Evolutionary conservation across 2,329 filamentous ascomycete species (phyloP).

Genomic region (Zopfia rhizophila): DNA sequence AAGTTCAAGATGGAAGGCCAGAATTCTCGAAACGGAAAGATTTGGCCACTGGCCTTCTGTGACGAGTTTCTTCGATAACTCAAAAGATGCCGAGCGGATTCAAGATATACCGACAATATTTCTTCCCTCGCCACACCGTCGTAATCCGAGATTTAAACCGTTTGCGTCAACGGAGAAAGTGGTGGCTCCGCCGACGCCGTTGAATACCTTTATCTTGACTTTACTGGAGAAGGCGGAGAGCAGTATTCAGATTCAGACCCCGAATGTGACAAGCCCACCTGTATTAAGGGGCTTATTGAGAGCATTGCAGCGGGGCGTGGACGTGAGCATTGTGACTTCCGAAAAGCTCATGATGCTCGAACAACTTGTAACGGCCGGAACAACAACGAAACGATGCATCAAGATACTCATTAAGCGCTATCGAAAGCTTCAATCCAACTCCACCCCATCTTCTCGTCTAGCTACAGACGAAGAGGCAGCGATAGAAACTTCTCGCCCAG

Average conservation of each 20-base stretch:
- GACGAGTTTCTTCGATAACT: background rate
- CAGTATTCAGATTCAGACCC: conserved; percentile 76
- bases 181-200: conserved; percentile 72
- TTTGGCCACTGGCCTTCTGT: conserved; percentile 1
- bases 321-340: conserved; percentile 75
- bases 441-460: conserved; percentile 8
- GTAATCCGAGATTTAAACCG: conserved; percentile 71
- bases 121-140: conserved; percentile 78
- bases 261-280: conserved; percentile 77
- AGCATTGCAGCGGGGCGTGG: conserved; percentile 72
- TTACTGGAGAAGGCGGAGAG: conserved; percentile 68
- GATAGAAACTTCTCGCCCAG: conserved; percentile 43
- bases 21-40: too few species aligned
- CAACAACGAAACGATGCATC: conserved; percentile 74
- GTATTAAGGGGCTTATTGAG: conserved; percentile 70
- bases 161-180: conserved; percentile 46
- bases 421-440: conserved; percentile 39
- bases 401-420: conserved; percentile 68
- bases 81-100: conserved; percentile 6
- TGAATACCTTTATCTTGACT: conserved; percentile 72
- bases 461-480: conserved; percentile 42
- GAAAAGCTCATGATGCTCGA: conserved; percentile 79
- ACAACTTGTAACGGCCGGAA: conserved; percentile 82
- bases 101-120: conserved; percentile 68
- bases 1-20: too few species aligned